These are phyloP conservation scores for Aquanectria penicillioides DNA, from an alignment of 2,329 filamentous ascomycete species.

Conservation along the genomic window DNA sequence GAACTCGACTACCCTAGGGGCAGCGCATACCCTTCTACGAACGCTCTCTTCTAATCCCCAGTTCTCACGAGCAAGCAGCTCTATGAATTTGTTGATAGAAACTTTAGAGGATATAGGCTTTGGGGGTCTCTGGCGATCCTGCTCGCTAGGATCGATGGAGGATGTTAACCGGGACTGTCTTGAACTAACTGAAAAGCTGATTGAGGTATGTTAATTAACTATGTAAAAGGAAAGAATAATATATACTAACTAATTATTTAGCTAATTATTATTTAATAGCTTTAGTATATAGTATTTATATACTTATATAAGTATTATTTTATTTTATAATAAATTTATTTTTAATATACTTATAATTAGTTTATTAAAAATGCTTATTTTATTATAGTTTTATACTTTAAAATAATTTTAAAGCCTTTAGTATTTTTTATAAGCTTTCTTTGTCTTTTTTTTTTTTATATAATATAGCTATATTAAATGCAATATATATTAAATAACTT, in stretches of 20 bases:
- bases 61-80: constrained; percentile 60
- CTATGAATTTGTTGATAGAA: constrained; percentile 59
- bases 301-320: constrained; percentile 60
- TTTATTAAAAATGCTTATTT: neutral
- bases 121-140: constrained; percentile 69
- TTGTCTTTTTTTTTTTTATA: too few relatives aligned
- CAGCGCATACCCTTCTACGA: constrained; percentile 68
- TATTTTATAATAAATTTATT: constrained; percentile 25
- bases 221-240: neutral
- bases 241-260: constrained; percentile 1
- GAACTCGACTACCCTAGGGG: constrained; percentile 66
- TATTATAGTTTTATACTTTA: constrained; percentile 26
- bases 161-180: constrained; percentile 50
- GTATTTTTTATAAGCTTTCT: too few relatives aligned
- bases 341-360: neutral
- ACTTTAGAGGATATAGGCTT: constrained; percentile 70
- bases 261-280: constrained; percentile 17
- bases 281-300: constrained; percentile 52
- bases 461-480: too few relatives aligned
- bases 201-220: constrained; percentile 61
- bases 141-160: constrained; percentile 59
- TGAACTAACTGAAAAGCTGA: constrained; percentile 67
- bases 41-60: constrained; percentile 65
- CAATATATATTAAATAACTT: too few relatives aligned
- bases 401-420: neutral